Evolutionary conservation across 257 asterid species (phyloP).

Genomic region (Phtheirospermum japonicum): DNA sequence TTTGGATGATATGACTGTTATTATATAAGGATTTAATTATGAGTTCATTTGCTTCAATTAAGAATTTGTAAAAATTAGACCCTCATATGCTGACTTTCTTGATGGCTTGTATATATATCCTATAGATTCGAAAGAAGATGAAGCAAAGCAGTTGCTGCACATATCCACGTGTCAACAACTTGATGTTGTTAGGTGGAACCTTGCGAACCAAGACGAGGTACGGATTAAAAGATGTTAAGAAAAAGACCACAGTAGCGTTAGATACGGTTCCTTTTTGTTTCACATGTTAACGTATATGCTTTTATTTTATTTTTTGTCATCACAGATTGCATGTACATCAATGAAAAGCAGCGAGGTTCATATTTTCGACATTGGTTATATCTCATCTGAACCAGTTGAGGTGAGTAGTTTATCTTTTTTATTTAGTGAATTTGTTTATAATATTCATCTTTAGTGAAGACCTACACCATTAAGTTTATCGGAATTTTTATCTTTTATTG

Average conservation of each 20-base stretch:
- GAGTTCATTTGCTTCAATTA: too few relatives aligned
- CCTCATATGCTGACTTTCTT: constrained; percentile 16
- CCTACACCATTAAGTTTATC: too few relatives aligned
- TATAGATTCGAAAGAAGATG: constrained; percentile 59
- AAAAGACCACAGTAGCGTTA: background rate
- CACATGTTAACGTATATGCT: constrained; percentile 16
- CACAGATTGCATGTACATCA: constrained; percentile 83
- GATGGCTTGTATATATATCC: constrained; percentile 30
- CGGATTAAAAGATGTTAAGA: constrained; percentile 1
- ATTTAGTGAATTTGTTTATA: constrained; percentile 4
- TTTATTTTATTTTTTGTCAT: constrained; percentile 12
- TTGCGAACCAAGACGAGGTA: constrained; percentile 87
- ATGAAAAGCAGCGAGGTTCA: constrained; percentile 57
- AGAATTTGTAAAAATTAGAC: background rate
- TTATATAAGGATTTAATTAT: background rate
- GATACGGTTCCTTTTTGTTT: constrained; percentile 12
- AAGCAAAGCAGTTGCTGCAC: constrained; percentile 73
- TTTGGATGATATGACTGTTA: constrained; percentile 6
- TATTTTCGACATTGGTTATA: constrained; percentile 76
- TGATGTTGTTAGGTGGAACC: constrained; percentile 86
- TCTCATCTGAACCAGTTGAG: constrained; percentile 73
- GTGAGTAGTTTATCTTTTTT: constrained; percentile 48
- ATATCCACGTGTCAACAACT: constrained; percentile 54
- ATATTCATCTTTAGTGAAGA: too few relatives aligned
- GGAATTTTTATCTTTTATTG: too few relatives aligned